phyloP scores from a whole-genome alignment of 768 basidiomycete genomes.

The Leccinum subgranulosum region DNA sequence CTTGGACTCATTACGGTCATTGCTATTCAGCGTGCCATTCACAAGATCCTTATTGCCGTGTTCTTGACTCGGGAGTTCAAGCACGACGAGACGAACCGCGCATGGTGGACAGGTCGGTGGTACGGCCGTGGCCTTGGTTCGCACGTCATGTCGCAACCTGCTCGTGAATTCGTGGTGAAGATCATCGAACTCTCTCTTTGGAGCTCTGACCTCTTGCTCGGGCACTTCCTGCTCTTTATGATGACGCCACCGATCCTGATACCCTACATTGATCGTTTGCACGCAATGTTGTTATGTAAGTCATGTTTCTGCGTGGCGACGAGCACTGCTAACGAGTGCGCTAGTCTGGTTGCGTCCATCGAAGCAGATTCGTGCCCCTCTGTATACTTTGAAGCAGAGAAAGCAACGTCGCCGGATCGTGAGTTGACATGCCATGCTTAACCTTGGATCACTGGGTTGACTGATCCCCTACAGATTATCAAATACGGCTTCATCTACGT shows the following conservation, averaged over 20 bases:
- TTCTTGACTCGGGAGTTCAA: conserved; percentile 98
- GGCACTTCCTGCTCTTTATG: conserved; percentile 86
- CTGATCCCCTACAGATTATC: conserved; percentile 52
- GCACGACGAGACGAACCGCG: conserved; percentile 97
- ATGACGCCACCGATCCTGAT: conserved; percentile 84
- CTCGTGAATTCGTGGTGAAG: conserved; percentile 96
- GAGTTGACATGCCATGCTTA: conserved; percentile 26
- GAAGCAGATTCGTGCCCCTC: conserved; percentile 88
- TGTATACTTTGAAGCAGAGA: conserved; percentile 88
- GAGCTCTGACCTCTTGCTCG: conserved; percentile 90
- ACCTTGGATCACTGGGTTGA: not conserved
- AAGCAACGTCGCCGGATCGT: conserved; percentile 90
- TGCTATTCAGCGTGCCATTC: conserved; percentile 85
- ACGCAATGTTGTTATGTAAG: conserved; percentile 86
- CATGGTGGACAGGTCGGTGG: conserved; percentile 99
- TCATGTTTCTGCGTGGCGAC: conserved; percentile 4
- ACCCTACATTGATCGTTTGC: conserved; percentile 89
- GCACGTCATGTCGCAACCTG: conserved; percentile 95
- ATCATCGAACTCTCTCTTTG: conserved; percentile 94
- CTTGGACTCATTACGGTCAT: conserved; percentile 91
- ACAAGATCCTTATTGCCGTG: conserved; percentile 92
- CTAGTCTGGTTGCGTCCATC: conserved; percentile 94
- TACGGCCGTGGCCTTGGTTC: conserved; percentile 90
- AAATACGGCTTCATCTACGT: conserved; percentile 82
- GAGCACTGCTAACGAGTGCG: conserved; percentile 16